These are phyloP conservation scores for Tetrapisispora arboricola DNA, from an alignment of 805 yeast species.

Conservation along the genomic window DNA sequence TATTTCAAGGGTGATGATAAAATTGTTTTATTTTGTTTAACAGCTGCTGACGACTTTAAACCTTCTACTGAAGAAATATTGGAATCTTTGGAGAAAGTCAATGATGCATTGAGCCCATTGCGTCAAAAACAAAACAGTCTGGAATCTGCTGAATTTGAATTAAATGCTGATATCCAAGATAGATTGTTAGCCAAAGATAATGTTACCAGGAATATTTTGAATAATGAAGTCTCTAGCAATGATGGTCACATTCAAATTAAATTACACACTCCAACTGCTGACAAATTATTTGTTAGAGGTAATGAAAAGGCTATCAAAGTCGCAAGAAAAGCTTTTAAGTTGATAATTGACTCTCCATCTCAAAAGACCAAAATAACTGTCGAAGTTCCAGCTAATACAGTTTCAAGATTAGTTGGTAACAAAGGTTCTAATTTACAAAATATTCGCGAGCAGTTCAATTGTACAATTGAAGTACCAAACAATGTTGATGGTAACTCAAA, in stretches of 20 bases:
- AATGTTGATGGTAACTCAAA: constrained; percentile 34
- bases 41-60: constrained; percentile 55
- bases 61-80: constrained; percentile 54
- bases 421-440: constrained; percentile 67
- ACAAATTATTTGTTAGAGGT: constrained; percentile 62
- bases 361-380: constrained; percentile 32
- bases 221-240: constrained; percentile 29
- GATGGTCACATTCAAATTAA: constrained; percentile 36
- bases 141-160: constrained; percentile 38
- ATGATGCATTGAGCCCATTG: constrained; percentile 43
- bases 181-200: constrained; percentile 16
- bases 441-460: constrained; percentile 63
- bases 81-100: constrained; percentile 44
- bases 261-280: constrained; percentile 38
- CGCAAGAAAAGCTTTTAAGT: constrained; percentile 29
- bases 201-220: constrained; percentile 18
- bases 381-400: constrained; percentile 53
- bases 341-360: constrained; percentile 23
- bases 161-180: constrained; percentile 48
- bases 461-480: constrained; percentile 58
- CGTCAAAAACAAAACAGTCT: constrained; percentile 50
- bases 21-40: constrained; percentile 45
- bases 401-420: constrained; percentile 82
- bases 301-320: constrained; percentile 45
- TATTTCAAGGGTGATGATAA: constrained; percentile 35